Conservation (phyloP, 2,329 filamentous ascomycete species). For the Fusarium agapanthi region DNA sequence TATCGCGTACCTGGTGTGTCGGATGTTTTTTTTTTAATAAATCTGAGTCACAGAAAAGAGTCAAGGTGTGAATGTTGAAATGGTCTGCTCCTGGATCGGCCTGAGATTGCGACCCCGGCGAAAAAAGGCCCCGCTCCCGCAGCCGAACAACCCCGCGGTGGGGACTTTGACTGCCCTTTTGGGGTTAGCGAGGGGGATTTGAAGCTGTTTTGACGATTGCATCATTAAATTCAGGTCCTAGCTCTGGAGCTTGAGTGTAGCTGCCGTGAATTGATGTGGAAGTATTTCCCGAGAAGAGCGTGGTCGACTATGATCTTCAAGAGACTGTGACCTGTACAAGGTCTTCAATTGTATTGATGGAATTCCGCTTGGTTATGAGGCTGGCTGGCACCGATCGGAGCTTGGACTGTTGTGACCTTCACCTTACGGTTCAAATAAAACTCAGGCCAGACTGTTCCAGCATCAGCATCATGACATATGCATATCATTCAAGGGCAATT, state of each 20-base stretch:
- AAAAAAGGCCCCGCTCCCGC: constrained; percentile 39
- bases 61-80: constrained; percentile 4
- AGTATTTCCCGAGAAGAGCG: neutral
- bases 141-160: constrained; percentile 16
- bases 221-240: constrained; percentile 18
- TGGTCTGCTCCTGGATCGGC: constrained; percentile 25
- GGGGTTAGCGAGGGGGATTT: constrained; percentile 17
- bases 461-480: neutral
- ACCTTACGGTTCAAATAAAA: neutral
- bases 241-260: neutral
- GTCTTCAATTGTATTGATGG: neutral
- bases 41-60: constrained; percentile 38
- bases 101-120: constrained; percentile 16
- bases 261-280: neutral
- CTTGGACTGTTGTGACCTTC: neutral
- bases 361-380: no score
- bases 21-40: neutral
- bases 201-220: constrained; percentile 13
- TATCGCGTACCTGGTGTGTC: constrained; percentile 3
- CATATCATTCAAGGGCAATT: neutral
- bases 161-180: neutral
- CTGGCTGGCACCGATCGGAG: neutral
- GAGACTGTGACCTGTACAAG: rapidly evolving
- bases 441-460: neutral
- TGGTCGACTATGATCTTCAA: rapidly evolving